Base-by-base conservation (phyloP, 495 filamentous ascomycete genomes). In the Tetracladium setigerum region DNA sequence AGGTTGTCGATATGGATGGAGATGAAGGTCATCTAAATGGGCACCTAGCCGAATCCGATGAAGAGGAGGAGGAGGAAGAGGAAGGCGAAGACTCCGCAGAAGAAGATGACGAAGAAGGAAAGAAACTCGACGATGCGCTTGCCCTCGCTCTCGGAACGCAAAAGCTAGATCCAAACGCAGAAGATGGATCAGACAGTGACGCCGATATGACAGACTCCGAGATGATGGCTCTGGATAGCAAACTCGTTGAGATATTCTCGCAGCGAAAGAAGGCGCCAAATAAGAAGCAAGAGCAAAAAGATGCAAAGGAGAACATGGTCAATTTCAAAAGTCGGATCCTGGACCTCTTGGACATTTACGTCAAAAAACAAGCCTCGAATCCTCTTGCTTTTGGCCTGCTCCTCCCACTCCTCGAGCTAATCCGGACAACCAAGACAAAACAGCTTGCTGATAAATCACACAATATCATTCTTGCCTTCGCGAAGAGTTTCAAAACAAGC, bases 271-370 rank as follows among this genome's bases (percentile, higher is more conserved):
- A 77, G 48, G 63, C 58, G 10, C 69, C 65, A 1, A 73, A 70
- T 58, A 83, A 86, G 62, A 87, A 87, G 63, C 79, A 86, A 59
- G 84, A 92, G 59, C 82, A 83, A 48, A 87, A 85, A 60, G 84
- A 87, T 48, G 87, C 92, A 38, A 88, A 86, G 57, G 85, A 91
- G 45, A 86, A 75, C n/a, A 86, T 97, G 56, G 67, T 92, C 54
- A 88, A 91, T 65, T 95, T 97, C 78, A 98, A 98, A 72, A 85
- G 84, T 67, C 83, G 89, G 31, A 82, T 96, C 8, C 69, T 98
- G 12, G 92, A 97, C 56, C 70, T 97, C 0, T 73, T 97, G 17
- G 77, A 85, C 50, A 85, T 94, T 50, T 97, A 84, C 63, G 72
- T 90, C 50, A 94, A 88, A 63, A 82, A 87, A 52, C 77, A 88